phyloP scores from a whole-genome alignment of 768 basidiomycete species.

The Chalciporus pseudorubinellus region DNA sequence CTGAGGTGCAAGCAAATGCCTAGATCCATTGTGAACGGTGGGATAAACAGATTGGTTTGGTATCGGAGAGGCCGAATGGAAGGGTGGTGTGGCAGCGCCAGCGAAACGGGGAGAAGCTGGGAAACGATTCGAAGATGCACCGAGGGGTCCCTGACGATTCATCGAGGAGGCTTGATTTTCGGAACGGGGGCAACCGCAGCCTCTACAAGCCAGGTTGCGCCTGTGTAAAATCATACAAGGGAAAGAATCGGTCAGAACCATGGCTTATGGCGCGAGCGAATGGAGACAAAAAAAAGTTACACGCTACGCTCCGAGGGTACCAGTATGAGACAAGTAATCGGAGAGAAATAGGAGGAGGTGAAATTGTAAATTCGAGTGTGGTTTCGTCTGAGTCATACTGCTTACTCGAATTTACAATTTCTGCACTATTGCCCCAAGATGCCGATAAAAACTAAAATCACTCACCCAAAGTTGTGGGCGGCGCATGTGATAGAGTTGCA shows the following conservation, averaged over 20 bases:
- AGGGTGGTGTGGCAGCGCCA: slow-evolving; percentile 13
- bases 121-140: slow-evolving; percentile 21
- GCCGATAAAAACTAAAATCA: slow-evolving; percentile 19
- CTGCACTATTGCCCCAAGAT: no score
- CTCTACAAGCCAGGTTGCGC: slow-evolving; percentile 75
- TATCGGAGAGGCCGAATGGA: slow-evolving; percentile 20
- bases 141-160: slow-evolving; percentile 28
- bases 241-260: slow-evolving; percentile 48
- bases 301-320: background rate
- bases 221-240: slow-evolving; percentile 55
- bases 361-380: slow-evolving; percentile 26
- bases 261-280: slow-evolving; percentile 18
- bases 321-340: slow-evolving; percentile 7
- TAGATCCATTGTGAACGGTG: slow-evolving; percentile 13
- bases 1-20: slow-evolving; percentile 29
- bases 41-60: slow-evolving; percentile 33
- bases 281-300: background rate
- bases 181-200: slow-evolving; percentile 65
- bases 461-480: slow-evolving; percentile 85
- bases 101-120: slow-evolving; percentile 28
- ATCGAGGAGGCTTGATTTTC: slow-evolving; percentile 31
- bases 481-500: slow-evolving; percentile 67
- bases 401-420: no score
- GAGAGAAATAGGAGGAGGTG: slow-evolving; percentile 27
- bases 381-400: no score